phyloP scores from a whole-genome alignment of 139 green algal genomes.

The Chlorella sp. region DNA sequence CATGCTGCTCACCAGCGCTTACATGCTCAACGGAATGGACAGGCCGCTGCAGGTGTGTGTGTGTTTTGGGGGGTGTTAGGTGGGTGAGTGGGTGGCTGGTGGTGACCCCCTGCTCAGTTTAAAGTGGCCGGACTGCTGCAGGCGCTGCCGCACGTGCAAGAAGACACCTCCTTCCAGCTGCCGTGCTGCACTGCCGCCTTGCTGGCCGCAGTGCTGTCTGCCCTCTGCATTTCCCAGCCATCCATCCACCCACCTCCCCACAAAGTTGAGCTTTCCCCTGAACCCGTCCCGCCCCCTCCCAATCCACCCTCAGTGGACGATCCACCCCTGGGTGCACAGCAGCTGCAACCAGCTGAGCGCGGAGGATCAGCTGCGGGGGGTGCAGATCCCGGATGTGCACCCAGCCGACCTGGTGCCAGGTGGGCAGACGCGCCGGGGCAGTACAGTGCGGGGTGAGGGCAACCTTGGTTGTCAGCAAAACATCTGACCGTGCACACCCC shows the following conservation, averaged over 20 bases:
- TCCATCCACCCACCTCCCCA: background rate
- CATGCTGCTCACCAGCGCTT: constrained; percentile 94
- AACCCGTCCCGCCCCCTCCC: background rate
- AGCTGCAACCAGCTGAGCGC: constrained; percentile 79
- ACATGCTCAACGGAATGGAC: constrained; percentile 86
- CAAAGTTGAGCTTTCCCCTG: background rate
- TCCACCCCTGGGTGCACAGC: constrained; percentile 84
- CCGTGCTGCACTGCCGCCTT: background rate
- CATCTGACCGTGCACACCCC: too few species aligned
- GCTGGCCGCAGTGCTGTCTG: background rate
- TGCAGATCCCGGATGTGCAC: constrained; percentile 78
- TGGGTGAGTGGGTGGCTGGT: too few species aligned
- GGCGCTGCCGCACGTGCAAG: background rate
- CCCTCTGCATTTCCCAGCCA: background rate
- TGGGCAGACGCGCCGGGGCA: background rate
- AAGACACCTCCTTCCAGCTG: too few species aligned
- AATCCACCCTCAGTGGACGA: constrained; percentile 49
- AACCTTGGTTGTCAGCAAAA: too few species aligned
- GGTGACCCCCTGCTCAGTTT: too few species aligned
- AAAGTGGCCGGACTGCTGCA: constrained; percentile 42
- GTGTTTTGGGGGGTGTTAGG: too few species aligned
- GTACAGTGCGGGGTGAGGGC: too few species aligned
- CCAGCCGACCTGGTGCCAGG: constrained; percentile 59
- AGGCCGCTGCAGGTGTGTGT: constrained; percentile 40
- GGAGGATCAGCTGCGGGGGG: constrained; percentile 77